Conservation (phyloP, 108 stramenopile species). For the Fistulifera pelliculosa region DNA sequence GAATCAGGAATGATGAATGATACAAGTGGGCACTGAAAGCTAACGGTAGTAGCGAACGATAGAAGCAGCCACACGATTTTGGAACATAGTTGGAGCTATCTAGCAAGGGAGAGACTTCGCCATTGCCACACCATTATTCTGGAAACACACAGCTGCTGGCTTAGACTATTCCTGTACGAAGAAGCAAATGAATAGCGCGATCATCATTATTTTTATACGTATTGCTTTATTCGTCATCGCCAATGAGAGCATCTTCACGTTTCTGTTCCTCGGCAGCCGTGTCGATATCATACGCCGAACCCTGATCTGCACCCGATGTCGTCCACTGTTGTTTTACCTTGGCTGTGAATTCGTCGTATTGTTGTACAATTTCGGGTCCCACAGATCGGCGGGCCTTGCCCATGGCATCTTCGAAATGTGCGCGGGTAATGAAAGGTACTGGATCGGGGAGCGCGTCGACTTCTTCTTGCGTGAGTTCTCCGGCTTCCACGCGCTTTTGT, state of each 20-base stretch:
- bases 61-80: too few species aligned
- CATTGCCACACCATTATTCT: too few species aligned
- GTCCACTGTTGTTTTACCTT: slow-evolving; percentile 87
- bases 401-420: slow-evolving; percentile 93
- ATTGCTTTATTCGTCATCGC: slow-evolving; percentile 23
- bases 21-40: too few species aligned
- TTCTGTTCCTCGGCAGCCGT: slow-evolving; percentile 68
- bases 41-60: too few species aligned
- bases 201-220: slow-evolving; percentile 7
- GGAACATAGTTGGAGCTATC: too few species aligned
- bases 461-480: slow-evolving; percentile 79
- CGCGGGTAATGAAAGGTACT: slow-evolving; percentile 60
- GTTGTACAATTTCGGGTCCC: slow-evolving; percentile 73
- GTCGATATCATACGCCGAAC: slow-evolving; percentile 63
- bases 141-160: too few species aligned
- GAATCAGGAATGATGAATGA: too few species aligned
- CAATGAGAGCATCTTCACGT: slow-evolving; percentile 57
- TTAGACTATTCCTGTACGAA: too few species aligned
- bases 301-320: slow-evolving; percentile 33
- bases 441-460: slow-evolving; percentile 74
- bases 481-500: slow-evolving; percentile 71
- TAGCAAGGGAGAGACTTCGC: too few species aligned
- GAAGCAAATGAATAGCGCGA: too few species aligned
- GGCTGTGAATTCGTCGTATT: slow-evolving; percentile 79
- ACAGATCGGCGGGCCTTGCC: slow-evolving; percentile 83